Base-by-base conservation (phyloP, 495 filamentous ascomycete species). In the Immersiella caudata region DNA sequence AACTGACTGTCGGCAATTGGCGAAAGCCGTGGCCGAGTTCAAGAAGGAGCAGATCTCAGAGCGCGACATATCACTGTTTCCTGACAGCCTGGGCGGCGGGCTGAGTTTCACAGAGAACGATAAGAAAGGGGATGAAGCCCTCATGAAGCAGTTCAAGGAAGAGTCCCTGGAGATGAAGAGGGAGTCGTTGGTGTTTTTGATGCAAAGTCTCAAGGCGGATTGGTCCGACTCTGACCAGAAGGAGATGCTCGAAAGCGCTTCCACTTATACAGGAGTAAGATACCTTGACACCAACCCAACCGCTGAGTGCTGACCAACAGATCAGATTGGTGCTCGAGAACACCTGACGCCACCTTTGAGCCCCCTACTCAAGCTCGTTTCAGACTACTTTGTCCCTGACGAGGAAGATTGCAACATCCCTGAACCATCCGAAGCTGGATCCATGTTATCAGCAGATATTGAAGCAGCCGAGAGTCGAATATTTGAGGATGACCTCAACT, bases 311-410 rank as follows among this genome's bases (percentile, higher is more conserved):
- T 66, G 62, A 65, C 27, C 50, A 20, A 59, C 67, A 27, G 1
- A 70, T 14, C 51, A 66, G 82, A 72, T 79, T 49, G 64, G 63
- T 62, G 71, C 68, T 6, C 65, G 73, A 11, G 74, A 80, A 46
- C 79, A 74, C 25, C 50, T 89, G 27, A 88, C 88, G 12, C 89
- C 89, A 29, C 88, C 87, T 14, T 74, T 91, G 12, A 83, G 86
- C 49, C 87, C 88, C 1, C 60, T 76, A 20, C 69, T 75, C 6
- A 79, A 78, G 9, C 58, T 79, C 1, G 49, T 69, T 14, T 49
- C 51, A 1, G 73, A 76, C 21, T 78, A 79, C 36, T 88, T 80
- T 54, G 63, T 85, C 27, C 83, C 85, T 9, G 80, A 82, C 9
- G 80, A 80, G 4, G 74, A 78, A 11, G 75, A 57, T 6, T 86